These are phyloP conservation scores for Aspergillus sp. DNA, from an alignment of 2,329 filamentous ascomycete genomes.

Conservation along the genomic window DNA sequence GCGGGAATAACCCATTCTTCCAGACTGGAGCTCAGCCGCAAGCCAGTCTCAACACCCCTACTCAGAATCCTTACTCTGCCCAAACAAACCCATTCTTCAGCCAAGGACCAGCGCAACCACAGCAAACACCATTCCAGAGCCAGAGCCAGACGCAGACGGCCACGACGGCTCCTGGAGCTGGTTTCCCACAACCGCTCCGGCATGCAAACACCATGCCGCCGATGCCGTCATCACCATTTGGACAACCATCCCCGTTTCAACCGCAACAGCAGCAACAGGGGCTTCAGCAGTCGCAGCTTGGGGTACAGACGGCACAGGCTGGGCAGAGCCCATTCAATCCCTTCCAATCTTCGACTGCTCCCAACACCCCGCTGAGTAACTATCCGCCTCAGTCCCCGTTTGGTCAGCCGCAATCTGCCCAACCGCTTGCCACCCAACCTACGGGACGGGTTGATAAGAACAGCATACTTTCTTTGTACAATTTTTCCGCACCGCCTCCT, in stretches of 20 bases:
- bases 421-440: constrained; percentile 39
- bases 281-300: constrained; percentile 22
- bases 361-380: constrained; percentile 24
- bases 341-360: constrained; percentile 31
- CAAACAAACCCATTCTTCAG: constrained; percentile 39
- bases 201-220: constrained; percentile 43
- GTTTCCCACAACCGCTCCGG: constrained; percentile 22
- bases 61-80: constrained; percentile 24
- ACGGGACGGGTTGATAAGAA: constrained; percentile 48
- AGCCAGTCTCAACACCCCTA: constrained; percentile 23
- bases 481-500: constrained; percentile 40
- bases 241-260: constrained; percentile 27
- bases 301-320: constrained; percentile 17
- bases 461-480: constrained; percentile 49
- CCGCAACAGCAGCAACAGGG: constrained; percentile 23
- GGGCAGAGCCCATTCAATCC: constrained; percentile 31
- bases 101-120: constrained; percentile 24
- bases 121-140: constrained; percentile 22
- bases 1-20: constrained; percentile 46
- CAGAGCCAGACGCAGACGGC: constrained; percentile 18
- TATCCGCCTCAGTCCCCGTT: constrained; percentile 28
- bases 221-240: constrained; percentile 32
- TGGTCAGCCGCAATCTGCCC: constrained; percentile 19
- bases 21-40: constrained; percentile 33
- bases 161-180: constrained; percentile 12